phyloP scores from a whole-genome alignment of 2,329 filamentous ascomycete species.

The Penicillium oxalicum region DNA sequence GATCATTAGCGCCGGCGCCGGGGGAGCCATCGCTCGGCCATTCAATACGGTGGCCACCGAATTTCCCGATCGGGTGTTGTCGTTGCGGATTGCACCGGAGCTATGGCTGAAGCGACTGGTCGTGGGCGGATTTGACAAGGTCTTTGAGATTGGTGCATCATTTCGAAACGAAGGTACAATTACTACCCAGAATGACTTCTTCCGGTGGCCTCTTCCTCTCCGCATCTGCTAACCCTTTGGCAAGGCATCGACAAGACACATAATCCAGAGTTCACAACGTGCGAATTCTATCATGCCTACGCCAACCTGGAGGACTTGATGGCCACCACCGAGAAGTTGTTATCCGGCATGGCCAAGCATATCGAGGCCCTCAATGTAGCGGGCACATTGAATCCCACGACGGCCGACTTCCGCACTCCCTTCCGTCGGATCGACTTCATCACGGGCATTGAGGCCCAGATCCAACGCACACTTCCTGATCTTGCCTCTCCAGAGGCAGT shows the following conservation, averaged over 20 bases:
- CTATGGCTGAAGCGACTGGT: conserved; percentile 90
- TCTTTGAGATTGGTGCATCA: conserved; percentile 88
- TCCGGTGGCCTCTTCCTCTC: background rate
- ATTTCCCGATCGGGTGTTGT: conserved; percentile 63
- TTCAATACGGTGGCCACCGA: conserved; percentile 77
- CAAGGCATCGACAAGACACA: conserved; percentile 72
- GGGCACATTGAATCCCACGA: conserved; percentile 43
- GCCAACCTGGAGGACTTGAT: conserved; percentile 71
- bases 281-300: conserved; percentile 92
- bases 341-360: conserved; percentile 54
- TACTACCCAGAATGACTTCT: background rate
- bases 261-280: conserved; percentile 96
- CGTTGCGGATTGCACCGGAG: conserved; percentile 85
- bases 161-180: conserved; percentile 81
- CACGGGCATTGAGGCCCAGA: conserved; percentile 64
- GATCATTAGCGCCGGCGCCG: conserved; percentile 72
- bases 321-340: conserved; percentile 64
- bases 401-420: conserved; percentile 52
- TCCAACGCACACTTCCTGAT: conserved; percentile 61
- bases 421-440: conserved; percentile 74
- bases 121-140: conserved; percentile 76
- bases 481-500: conserved; percentile 52
- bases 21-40: conserved; percentile 81
- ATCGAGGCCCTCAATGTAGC: conserved; percentile 42
- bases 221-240: background rate